phyloP scores from a whole-genome alignment of 2,329 filamentous ascomycete genomes.

The Diaporthe eres region DNA sequence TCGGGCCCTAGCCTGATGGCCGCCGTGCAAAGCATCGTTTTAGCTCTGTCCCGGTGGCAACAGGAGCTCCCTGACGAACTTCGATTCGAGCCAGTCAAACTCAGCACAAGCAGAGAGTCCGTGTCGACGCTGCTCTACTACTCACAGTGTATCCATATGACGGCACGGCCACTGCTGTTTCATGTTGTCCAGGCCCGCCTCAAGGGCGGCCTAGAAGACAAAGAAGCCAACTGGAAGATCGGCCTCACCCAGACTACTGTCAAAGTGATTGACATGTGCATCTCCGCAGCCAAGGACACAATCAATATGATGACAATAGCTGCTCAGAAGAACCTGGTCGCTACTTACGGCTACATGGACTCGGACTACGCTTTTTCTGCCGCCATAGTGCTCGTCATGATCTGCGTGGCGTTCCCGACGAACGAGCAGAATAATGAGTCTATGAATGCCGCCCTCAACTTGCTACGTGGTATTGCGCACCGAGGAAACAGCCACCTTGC shows the following conservation, averaged over 20 bases:
- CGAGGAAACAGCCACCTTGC: slow-evolving; percentile 66
- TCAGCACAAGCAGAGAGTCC: slow-evolving; percentile 63
- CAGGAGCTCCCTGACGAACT: slow-evolving; percentile 61
- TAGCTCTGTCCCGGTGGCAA: slow-evolving; percentile 64
- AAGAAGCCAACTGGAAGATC: slow-evolving; percentile 59
- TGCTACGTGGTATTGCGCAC: slow-evolving; percentile 65
- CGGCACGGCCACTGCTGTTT: slow-evolving; percentile 66
- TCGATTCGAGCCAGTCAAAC: slow-evolving; percentile 61
- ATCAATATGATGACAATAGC: slow-evolving; percentile 64
- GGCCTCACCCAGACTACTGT: slow-evolving; percentile 64
- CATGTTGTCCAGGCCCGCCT: slow-evolving; percentile 66
- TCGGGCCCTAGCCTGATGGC: slow-evolving; percentile 63
- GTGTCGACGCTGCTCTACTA: slow-evolving; percentile 68
- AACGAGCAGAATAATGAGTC: slow-evolving; percentile 57
- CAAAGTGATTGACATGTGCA: slow-evolving; percentile 66
- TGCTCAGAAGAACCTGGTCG: slow-evolving; percentile 63
- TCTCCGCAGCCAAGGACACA: slow-evolving; percentile 64
- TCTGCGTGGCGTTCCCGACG: slow-evolving; percentile 65
- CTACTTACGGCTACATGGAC: slow-evolving; percentile 71
- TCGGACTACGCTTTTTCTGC: slow-evolving; percentile 69
- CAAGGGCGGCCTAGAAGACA: slow-evolving; percentile 50
- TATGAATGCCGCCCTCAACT: slow-evolving; percentile 61
- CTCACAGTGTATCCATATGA: slow-evolving; percentile 72
- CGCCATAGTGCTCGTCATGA: slow-evolving; percentile 67
- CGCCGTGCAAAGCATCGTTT: slow-evolving; percentile 65